phyloP scores from a whole-genome alignment of 2,329 filamentous ascomycete species.

The Hypoxylon sp. region DNA sequence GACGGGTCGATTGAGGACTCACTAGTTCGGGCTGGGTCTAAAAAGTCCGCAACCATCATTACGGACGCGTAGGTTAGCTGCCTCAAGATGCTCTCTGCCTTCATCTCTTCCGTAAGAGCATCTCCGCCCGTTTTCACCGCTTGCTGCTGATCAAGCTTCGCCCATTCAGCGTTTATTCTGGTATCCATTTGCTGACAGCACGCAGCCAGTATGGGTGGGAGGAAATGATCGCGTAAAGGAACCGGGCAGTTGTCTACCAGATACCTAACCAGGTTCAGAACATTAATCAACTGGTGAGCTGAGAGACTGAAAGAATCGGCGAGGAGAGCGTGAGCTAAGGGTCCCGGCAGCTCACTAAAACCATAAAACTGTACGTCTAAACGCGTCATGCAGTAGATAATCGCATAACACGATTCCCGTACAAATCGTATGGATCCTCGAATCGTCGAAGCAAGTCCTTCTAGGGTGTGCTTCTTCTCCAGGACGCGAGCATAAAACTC shows the following conservation, averaged over 20 bases:
- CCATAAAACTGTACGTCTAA: slow-evolving; percentile 92
- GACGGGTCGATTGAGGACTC: slow-evolving; percentile 55
- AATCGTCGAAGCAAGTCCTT: slow-evolving; percentile 94
- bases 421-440: slow-evolving; percentile 90
- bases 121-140: slow-evolving; percentile 77
- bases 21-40: slow-evolving; percentile 81
- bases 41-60: slow-evolving; percentile 88
- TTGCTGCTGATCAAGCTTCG: slow-evolving; percentile 76
- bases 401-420: slow-evolving; percentile 92
- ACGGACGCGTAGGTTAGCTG: slow-evolving; percentile 94
- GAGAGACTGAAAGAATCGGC: slow-evolving; percentile 85
- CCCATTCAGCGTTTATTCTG: slow-evolving; percentile 92
- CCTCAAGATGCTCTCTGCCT: slow-evolving; percentile 93
- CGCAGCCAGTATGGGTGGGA: slow-evolving; percentile 85
- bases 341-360: slow-evolving; percentile 84
- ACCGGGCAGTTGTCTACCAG: slow-evolving; percentile 94
- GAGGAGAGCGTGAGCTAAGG: slow-evolving; percentile 87
- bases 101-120: slow-evolving; percentile 95
- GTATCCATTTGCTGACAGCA: slow-evolving; percentile 89
- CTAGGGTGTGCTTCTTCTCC: slow-evolving; percentile 88
- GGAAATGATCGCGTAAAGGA: slow-evolving; percentile 80
- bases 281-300: slow-evolving; percentile 92
- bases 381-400: slow-evolving; percentile 92
- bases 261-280: slow-evolving; percentile 89
- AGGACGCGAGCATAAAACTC: slow-evolving; percentile 95